Conservation (phyloP, 2,329 filamentous ascomycete genomes). For the Thelonectria discophora region DNA sequence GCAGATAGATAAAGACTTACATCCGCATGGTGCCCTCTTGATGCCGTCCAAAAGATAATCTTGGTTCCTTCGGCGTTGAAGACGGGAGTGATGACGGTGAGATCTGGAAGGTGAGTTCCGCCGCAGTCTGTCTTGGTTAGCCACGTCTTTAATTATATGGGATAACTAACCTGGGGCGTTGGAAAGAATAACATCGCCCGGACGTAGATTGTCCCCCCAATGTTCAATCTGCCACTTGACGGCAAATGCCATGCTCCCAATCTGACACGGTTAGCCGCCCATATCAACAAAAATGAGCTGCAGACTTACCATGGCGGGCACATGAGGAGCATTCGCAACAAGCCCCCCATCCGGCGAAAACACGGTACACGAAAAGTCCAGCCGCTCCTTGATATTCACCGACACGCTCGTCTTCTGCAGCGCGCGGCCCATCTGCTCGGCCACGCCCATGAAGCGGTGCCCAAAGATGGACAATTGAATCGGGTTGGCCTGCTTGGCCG, state of each 20-base stretch:
- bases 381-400: constrained; percentile 81
- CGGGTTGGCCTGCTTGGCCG: constrained; percentile 67
- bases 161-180: constrained; percentile 68
- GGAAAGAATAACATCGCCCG: constrained; percentile 80
- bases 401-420: constrained; percentile 82
- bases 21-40: constrained; percentile 82
- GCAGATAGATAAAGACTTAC: background rate
- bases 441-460: constrained; percentile 84
- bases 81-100: constrained; percentile 80
- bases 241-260: constrained; percentile 85
- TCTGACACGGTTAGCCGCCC: constrained; percentile 56
- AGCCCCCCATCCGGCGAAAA: constrained; percentile 79
- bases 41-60: constrained; percentile 83
- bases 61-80: constrained; percentile 70
- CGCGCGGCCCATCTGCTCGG: constrained; percentile 82
- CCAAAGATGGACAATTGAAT: constrained; percentile 81
- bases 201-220: constrained; percentile 78
- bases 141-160: background rate
- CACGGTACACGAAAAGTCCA: constrained; percentile 82
- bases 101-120: constrained; percentile 82
- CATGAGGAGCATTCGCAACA: constrained; percentile 79
- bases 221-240: constrained; percentile 79
- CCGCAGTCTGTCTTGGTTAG: constrained; percentile 65
- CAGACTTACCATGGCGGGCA: constrained; percentile 55
- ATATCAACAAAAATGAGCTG: too few species aligned